phyloP scores from a whole-genome alignment of 495 filamentous ascomycete species.

The Aspergillus leporis region DNA sequence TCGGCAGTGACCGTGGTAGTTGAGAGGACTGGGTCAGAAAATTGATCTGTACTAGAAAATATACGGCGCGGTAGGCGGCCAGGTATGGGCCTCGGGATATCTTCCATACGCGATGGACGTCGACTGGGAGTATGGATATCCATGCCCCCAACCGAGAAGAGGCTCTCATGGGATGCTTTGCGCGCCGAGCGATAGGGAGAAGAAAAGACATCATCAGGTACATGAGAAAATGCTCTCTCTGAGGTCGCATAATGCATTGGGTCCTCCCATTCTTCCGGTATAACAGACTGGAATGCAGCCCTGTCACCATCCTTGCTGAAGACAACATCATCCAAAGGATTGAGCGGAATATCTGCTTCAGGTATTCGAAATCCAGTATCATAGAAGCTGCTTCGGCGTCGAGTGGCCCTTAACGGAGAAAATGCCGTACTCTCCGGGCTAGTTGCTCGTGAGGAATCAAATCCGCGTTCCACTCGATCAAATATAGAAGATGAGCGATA shows the following conservation, averaged over 20 bases:
- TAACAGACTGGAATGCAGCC: constrained; percentile 30
- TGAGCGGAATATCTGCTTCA: constrained; percentile 15
- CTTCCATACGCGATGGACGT: constrained; percentile 37
- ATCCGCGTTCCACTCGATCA: constrained; percentile 59
- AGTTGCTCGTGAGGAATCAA: constrained; percentile 65
- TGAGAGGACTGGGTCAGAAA: constrained; percentile 48
- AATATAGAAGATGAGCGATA: constrained; percentile 76
- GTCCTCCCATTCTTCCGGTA: constrained; percentile 46
- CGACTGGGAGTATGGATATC: constrained; percentile 49
- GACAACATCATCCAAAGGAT: constrained; percentile 27
- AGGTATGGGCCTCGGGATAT: constrained; percentile 29
- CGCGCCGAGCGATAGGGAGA: constrained; percentile 33
- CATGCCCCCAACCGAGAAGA: constrained; percentile 52
- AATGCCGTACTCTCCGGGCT: constrained; percentile 72
- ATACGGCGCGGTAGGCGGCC: constrained; percentile 37
- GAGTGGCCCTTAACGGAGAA: constrained; percentile 39
- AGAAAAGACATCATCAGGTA: constrained; percentile 28
- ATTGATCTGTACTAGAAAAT: constrained; percentile 33
- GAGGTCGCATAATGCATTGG: constrained; percentile 16
- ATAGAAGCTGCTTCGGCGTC: constrained; percentile 54
- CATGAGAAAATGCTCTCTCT: constrained; percentile 17
- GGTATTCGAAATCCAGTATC: constrained; percentile 13
- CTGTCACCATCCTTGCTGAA: constrained; percentile 23
- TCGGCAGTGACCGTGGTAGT: constrained; percentile 45
- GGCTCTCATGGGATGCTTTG: constrained; percentile 51